Conservation (phyloP, 805 yeast genomes). For the Millerago galiae region DNA sequence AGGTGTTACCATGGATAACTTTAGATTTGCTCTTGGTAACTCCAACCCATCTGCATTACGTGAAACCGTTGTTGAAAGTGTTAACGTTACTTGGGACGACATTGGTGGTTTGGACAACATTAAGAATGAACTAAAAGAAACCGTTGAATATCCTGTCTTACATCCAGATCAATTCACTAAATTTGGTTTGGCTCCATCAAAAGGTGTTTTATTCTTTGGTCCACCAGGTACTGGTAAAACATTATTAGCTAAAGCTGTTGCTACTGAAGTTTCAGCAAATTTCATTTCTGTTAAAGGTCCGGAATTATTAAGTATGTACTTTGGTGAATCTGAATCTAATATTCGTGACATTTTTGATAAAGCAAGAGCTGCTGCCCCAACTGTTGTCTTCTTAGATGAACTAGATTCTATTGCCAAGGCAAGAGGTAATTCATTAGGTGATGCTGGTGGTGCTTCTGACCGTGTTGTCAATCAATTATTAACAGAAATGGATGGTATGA, state of each 20-base stretch:
- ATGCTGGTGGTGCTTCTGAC: conserved; percentile 96
- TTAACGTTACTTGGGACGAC: conserved; percentile 98
- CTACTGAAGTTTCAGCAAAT: conserved; percentile 97
- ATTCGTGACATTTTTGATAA: conserved; percentile 97
- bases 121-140: conserved; percentile 95
- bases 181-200: conserved; percentile 95
- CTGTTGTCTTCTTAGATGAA: conserved; percentile 97
- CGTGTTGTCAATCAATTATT: conserved; percentile 93
- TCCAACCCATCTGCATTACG: conserved; percentile 98
- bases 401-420: conserved; percentile 96
- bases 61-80: conserved; percentile 98
- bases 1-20: conserved; percentile 98
- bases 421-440: conserved; percentile 87
- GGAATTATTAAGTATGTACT: conserved; percentile 96
- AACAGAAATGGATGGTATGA: conserved; percentile 99
- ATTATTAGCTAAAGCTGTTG: conserved; percentile 95
- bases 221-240: conserved; percentile 99
- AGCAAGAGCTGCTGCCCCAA: conserved; percentile 99
- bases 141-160: conserved; percentile 97
- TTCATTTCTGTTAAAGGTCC: conserved; percentile 97
- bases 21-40: conserved; percentile 94
- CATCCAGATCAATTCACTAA: conserved; percentile 99
- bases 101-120: conserved; percentile 97
- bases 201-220: conserved; percentile 97
- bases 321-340: conserved; percentile 96